Evolutionary conservation across 1,139 yeast genomes (phyloP).

Genomic region (Candida sanyaensis): DNA sequence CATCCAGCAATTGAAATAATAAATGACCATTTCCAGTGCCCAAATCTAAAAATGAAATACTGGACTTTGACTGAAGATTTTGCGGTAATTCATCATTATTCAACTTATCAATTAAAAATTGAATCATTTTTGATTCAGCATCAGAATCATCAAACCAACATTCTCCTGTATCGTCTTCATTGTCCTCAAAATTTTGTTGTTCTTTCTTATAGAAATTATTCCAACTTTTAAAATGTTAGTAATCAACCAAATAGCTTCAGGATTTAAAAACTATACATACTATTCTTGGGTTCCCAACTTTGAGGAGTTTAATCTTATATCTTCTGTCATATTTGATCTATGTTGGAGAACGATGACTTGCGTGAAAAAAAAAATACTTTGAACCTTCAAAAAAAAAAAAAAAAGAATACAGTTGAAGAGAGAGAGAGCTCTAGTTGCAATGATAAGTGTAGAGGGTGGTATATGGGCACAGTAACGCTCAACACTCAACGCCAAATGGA

Average conservation of each 20-base stretch:
- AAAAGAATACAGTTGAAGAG: not conserved
- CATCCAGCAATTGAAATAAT: slow-evolving; percentile 66
- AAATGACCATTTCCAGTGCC: slow-evolving; percentile 98
- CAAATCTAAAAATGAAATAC: slow-evolving; percentile 61
- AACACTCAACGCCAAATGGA: too few relatives aligned
- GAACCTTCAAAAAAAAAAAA: not conserved
- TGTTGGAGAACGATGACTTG: not conserved
- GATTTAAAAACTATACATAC: slow-evolving; percentile 35
- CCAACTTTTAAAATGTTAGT: slow-evolving; percentile 53
- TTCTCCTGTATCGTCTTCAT: slow-evolving; percentile 87
- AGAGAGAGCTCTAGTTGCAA: not conserved
- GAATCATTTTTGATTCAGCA: slow-evolving; percentile 82
- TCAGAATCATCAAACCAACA: slow-evolving; percentile 95
- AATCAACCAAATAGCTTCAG: not conserved
- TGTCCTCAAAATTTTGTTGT: slow-evolving; percentile 64
- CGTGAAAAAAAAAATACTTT: not conserved
- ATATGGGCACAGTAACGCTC: too few relatives aligned
- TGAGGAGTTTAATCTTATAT: slow-evolving; percentile 64
- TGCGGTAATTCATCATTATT: slow-evolving; percentile 25
- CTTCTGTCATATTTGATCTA: slow-evolving; percentile 37
- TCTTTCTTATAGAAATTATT: slow-evolving; percentile 80
- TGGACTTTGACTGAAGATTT: slow-evolving; percentile 25
- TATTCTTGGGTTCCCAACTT: slow-evolving; percentile 78
- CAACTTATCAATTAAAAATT: slow-evolving; percentile 49
- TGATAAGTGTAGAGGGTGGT: too few relatives aligned